A percentile compares a stretch with the other conserved stretches of the same genome.
phyloP scores from a whole-genome alignment of 208 protist species.

The Wallacemonas sp. region DNA sequence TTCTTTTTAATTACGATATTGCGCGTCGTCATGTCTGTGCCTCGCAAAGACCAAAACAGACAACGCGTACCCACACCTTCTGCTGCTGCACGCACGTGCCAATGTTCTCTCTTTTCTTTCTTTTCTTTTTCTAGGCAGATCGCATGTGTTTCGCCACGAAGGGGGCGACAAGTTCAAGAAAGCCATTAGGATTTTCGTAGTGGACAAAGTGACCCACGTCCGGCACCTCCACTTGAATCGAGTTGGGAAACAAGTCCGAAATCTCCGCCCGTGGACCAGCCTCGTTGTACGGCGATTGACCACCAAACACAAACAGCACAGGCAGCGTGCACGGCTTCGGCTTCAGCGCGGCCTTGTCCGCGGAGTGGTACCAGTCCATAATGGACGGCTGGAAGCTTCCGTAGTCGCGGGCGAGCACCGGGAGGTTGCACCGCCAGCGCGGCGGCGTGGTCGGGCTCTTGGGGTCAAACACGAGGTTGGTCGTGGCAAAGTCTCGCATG shows the following conservation, averaged over 20 bases:
- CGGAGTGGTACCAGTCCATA: conserved; percentile 40
- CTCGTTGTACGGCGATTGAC: conserved; percentile 74
- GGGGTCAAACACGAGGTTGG: conserved; percentile 58
- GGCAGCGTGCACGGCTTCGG: conserved; percentile 65
- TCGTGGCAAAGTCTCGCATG: conserved; percentile 81
- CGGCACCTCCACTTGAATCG: conserved; percentile 55
- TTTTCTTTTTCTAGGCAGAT: not conserved
- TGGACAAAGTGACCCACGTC: conserved; percentile 87
- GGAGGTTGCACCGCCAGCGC: conserved; percentile 59
- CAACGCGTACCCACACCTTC: no score
- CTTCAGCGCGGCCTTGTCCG: conserved; percentile 8
- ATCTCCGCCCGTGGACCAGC: conserved; percentile 37
- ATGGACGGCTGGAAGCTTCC: conserved; percentile 54
- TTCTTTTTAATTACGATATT: not conserved
- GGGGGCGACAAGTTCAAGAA: conserved; percentile 60
- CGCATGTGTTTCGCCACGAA: conserved; percentile 57
- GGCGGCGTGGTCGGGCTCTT: conserved; percentile 16
- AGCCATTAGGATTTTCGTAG: conserved; percentile 79
- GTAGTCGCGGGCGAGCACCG: conserved; percentile 47
- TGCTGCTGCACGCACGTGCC: not conserved
- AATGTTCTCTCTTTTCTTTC: conserved; percentile 10
- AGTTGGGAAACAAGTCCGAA: conserved; percentile 61
- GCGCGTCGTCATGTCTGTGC: no score
- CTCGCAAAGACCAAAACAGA: no score
- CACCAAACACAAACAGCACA: conserved; percentile 86